Conservation (phyloP, 2,329 filamentous ascomycete species). For the Alternaria brassicae region DNA sequence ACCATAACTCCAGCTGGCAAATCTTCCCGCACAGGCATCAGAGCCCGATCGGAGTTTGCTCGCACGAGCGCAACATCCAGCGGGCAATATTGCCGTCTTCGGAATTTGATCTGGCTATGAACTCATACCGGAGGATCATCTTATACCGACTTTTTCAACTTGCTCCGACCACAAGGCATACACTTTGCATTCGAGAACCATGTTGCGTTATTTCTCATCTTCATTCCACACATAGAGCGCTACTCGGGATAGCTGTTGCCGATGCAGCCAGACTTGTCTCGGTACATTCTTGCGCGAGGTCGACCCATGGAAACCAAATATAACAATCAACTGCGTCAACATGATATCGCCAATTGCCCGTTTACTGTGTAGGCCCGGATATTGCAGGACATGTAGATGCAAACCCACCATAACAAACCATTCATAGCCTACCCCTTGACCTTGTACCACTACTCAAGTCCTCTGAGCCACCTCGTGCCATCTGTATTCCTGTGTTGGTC, state of each 20-base stretch:
- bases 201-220: background rate
- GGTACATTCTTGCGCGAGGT: constrained; percentile 17
- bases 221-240: background rate
- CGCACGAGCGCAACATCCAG: constrained; percentile 19
- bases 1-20: constrained; percentile 27
- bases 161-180: background rate
- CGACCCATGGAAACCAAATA: background rate
- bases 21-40: constrained; percentile 26
- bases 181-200: background rate
- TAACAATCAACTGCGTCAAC: background rate
- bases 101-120: background rate
- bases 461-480: background rate
- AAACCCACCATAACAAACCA: background rate
- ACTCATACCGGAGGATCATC: background rate
- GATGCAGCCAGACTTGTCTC: constrained; percentile 13
- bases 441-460: background rate
- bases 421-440: too few species aligned
- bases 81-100: constrained; percentile 32
- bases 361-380: constrained; percentile 6
- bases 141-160: background rate
- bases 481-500: background rate
- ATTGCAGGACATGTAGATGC: constrained; percentile 9
- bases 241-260: constrained; percentile 10
- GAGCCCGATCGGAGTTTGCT: constrained; percentile 38
- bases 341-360: background rate